These are phyloP conservation scores for Sphaerosporella brunnea DNA, from an alignment of 495 filamentous ascomycete species.

Conservation along the genomic window DNA sequence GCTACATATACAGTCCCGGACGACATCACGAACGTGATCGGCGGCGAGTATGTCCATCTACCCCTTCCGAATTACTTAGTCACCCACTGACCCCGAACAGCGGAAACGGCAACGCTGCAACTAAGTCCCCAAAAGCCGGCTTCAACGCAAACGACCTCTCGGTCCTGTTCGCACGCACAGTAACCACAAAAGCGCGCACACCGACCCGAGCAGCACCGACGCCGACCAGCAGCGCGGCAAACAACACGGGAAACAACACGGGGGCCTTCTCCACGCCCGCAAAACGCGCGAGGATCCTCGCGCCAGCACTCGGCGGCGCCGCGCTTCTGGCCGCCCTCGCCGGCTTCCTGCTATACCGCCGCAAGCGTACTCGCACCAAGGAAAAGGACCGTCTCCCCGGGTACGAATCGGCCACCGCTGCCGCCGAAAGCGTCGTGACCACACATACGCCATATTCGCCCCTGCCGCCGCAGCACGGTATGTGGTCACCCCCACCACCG, in stretches of 20 bases:
- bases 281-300: slow-evolving; percentile 1
- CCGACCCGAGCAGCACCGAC: slow-evolving; percentile 1
- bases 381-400: not conserved
- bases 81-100: slow-evolving; percentile 2
- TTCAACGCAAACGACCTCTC: slow-evolving; percentile 1
- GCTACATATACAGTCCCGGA: slow-evolving; percentile 31
- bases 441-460: not conserved
- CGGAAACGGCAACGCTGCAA: slow-evolving; percentile 2
- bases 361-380: not conserved
- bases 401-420: not conserved
- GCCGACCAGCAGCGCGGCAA: not conserved
- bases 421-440: not conserved
- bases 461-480: not conserved
- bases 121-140: not conserved
- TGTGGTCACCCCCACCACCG: not conserved
- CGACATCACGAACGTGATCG: slow-evolving; percentile 29
- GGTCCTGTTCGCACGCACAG: slow-evolving; percentile 3
- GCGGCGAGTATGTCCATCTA: slow-evolving; percentile 28
- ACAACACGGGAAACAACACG: not conserved
- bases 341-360: slow-evolving; percentile 1
- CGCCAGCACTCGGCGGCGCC: not conserved
- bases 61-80: not conserved
- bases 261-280: not conserved
- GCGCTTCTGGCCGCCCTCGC: not conserved
- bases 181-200: not conserved